Percentiles rank a stretch among this genome's conserved stretches.
Conservation (phyloP, 768 basidiomycete species). For the Gelatoporia subvermispora region DNA sequence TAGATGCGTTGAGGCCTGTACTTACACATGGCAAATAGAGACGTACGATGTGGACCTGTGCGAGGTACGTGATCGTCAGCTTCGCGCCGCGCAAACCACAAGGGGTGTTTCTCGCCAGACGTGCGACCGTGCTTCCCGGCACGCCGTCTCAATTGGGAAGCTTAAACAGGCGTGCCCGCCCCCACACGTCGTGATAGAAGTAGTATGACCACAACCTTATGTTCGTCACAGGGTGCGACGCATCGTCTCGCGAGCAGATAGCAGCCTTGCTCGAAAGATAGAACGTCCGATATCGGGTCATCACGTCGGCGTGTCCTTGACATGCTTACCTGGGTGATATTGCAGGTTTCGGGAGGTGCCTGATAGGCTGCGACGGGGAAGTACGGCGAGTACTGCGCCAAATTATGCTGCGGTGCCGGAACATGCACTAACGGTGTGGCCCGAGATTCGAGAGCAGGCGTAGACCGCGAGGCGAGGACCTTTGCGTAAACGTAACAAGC, state of each 20-base stretch:
- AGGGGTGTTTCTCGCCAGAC: too few relatives aligned
- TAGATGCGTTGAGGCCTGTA: not conserved
- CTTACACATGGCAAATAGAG: not conserved
- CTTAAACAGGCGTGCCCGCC: not conserved
- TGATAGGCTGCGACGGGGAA: conserved; percentile 42
- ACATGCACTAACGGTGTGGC: too few relatives aligned
- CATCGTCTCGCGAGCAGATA: not conserved
- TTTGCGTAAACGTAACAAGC: too few relatives aligned
- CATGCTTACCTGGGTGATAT: conserved; percentile 17
- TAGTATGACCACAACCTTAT: not conserved
- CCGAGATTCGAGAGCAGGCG: too few relatives aligned
- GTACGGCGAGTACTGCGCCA: conserved; percentile 64
- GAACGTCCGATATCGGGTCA: not conserved
- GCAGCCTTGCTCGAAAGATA: not conserved
- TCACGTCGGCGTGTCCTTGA: not conserved
- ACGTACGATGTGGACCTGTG: conserved; percentile 55
- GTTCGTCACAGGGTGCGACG: not conserved
- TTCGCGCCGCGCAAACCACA: not conserved
- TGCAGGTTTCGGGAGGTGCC: conserved; percentile 43
- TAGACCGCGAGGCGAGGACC: too few relatives aligned
- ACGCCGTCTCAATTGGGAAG: not conserved
- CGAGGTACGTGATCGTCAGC: not conserved
- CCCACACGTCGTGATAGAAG: not conserved
- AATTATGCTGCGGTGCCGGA: conserved; percentile 16
- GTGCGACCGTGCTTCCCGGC: not conserved